Evolutionary conservation across 2,329 filamentous ascomycete genomes (phyloP).

Genomic region (Emericellopsis atlantica): DNA sequence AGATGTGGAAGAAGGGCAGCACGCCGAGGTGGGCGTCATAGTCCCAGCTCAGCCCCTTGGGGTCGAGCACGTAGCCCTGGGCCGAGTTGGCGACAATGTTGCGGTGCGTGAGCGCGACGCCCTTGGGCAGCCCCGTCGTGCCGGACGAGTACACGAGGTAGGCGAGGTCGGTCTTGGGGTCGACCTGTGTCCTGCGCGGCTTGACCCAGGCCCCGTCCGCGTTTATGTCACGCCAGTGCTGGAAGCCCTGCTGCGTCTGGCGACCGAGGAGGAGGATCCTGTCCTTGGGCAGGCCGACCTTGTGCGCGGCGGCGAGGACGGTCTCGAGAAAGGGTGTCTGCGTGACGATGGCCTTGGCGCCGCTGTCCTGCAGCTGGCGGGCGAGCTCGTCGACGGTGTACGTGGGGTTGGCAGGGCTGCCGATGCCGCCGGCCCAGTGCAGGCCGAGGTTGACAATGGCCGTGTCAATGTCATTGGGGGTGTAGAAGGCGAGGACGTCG

Average conservation of each 20-base stretch:
- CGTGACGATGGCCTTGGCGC: slow-evolving; percentile 63
- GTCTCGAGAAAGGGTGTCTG: slow-evolving; percentile 53
- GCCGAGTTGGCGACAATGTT: slow-evolving; percentile 70
- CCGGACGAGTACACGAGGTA: slow-evolving; percentile 85
- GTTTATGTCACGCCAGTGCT: slow-evolving; percentile 61
- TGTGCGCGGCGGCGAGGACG: slow-evolving; percentile 54
- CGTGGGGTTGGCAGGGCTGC: slow-evolving; percentile 78
- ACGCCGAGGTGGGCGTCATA: slow-evolving; percentile 67
- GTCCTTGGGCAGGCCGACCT: slow-evolving; percentile 57
- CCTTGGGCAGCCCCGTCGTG: slow-evolving; percentile 85
- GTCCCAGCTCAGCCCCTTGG: slow-evolving; percentile 40
- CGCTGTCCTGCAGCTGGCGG: slow-evolving; percentile 70
- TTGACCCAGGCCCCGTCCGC: slow-evolving; percentile 41
- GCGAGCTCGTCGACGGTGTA: slow-evolving; percentile 77
- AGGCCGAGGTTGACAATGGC: slow-evolving; percentile 65
- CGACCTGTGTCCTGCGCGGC: slow-evolving; percentile 42
- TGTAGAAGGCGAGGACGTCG: slow-evolving; percentile 72
- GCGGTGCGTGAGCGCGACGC: slow-evolving; percentile 71
- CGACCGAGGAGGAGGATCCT: slow-evolving; percentile 69
- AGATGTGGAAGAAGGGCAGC: slow-evolving; percentile 85
- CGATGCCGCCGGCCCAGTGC: slow-evolving; percentile 70
- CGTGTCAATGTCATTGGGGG: slow-evolving; percentile 78
- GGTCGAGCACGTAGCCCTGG: slow-evolving; percentile 42
- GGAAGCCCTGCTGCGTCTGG: slow-evolving; percentile 45
- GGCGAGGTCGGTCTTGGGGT: slow-evolving; percentile 60